These are phyloP conservation scores for Lactarius tabidus DNA, from an alignment of 768 basidiomycete species.

Conservation along the genomic window DNA sequence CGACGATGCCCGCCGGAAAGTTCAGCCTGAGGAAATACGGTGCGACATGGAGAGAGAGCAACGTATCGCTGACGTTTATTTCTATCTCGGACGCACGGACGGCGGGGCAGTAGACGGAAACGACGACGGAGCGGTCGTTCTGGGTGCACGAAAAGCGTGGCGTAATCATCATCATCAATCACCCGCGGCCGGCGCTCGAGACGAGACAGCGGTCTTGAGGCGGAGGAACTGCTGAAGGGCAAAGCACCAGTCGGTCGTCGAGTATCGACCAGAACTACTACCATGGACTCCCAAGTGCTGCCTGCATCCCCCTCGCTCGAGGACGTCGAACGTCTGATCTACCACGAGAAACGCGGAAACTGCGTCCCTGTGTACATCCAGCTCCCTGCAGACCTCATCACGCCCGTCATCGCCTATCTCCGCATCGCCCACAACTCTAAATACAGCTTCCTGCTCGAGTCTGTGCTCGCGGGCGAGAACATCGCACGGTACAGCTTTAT, in stretches of 20 bases:
- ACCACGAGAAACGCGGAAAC: constrained; percentile 82
- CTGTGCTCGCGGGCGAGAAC: constrained; percentile 85
- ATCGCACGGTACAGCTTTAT: constrained; percentile 94
- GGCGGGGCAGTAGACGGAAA: constrained; percentile 67
- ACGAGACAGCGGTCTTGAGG: not conserved
- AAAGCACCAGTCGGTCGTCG: too few species aligned
- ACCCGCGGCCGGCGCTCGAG: not conserved
- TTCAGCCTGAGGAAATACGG: constrained; percentile 82
- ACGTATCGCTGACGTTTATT: constrained; percentile 65
- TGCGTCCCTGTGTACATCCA: constrained; percentile 91
- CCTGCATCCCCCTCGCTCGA: constrained; percentile 67
- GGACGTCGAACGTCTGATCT: constrained; percentile 71
- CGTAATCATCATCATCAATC: constrained; percentile 55
- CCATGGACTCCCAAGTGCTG: constrained; percentile 38
- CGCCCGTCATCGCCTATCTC: constrained; percentile 95
- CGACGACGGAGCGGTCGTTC: constrained; percentile 48
- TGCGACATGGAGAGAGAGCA: constrained; percentile 72
- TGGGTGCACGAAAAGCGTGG: constrained; percentile 71
- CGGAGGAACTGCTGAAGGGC: not conserved
- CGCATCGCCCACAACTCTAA: constrained; percentile 88
- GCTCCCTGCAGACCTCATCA: constrained; percentile 92
- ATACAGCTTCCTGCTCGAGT: constrained; percentile 94
- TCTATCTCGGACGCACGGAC: constrained; percentile 74
- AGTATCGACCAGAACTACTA: too few species aligned
- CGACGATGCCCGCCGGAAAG: constrained; percentile 63